Evolutionary conservation across 2,329 filamentous ascomycete genomes (phyloP).

Genomic region (Boeremia lycopersici): DNA sequence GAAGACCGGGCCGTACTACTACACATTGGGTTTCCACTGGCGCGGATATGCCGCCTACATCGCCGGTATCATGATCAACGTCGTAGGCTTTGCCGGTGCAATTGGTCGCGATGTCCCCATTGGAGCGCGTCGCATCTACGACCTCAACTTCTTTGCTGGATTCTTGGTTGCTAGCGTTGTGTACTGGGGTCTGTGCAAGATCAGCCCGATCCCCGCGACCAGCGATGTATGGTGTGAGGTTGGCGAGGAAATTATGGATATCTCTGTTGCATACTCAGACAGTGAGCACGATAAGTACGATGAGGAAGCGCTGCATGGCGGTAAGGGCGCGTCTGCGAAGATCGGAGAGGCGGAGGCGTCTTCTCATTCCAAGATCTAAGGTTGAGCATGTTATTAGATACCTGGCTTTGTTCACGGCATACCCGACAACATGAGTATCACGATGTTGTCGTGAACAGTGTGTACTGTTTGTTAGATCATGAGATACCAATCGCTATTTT

Average conservation of each 20-base stretch:
- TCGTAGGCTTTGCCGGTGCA: conserved; percentile 87
- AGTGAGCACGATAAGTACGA: conserved; percentile 35
- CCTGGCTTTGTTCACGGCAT: conserved; percentile 4
- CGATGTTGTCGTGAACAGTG: conserved; percentile 2
- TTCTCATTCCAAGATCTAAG: neutral
- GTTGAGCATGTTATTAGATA: too few species aligned
- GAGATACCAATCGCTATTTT: conserved; percentile 10
- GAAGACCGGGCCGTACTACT: conserved; percentile 73
- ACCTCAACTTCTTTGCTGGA: conserved; percentile 87
- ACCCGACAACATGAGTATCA: conserved; percentile 3
- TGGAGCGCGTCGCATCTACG: conserved; percentile 85
- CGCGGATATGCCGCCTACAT: conserved; percentile 84
- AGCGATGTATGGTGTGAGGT: conserved; percentile 81
- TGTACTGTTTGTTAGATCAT: neutral
- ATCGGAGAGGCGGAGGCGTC: conserved; percentile 18
- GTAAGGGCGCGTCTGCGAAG: conserved; percentile 14
- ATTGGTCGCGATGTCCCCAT: conserved; percentile 74
- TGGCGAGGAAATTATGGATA: conserved; percentile 50
- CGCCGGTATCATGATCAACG: conserved; percentile 83
- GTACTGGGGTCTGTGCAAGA: conserved; percentile 73
- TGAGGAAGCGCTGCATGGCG: conserved; percentile 33
- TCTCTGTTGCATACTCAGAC: conserved; percentile 34
- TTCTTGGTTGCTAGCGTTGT: conserved; percentile 70
- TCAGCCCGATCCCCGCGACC: conserved; percentile 75
- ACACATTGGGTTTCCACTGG: conserved; percentile 76